Percentiles rank a stretch among this genome's conserved stretches.
phyloP scores from a whole-genome alignment of 495 filamentous ascomycete genomes.

The Neurospora sp. region DNA sequence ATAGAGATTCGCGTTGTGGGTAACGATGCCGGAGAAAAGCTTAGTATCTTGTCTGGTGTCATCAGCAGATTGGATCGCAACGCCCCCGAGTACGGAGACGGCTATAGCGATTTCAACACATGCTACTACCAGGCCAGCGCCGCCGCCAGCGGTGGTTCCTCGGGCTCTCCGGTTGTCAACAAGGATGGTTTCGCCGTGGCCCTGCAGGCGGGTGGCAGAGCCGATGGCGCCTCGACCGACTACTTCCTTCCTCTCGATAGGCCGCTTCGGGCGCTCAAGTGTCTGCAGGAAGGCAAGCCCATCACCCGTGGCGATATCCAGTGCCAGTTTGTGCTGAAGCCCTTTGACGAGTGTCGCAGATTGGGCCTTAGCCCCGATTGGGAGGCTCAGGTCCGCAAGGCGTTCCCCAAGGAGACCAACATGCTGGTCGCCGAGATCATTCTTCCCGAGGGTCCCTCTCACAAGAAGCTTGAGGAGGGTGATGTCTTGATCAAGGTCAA shows the following conservation, averaged over 20 bases:
- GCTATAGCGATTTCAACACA: conserved; percentile 98
- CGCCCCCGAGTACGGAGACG: conserved; percentile 95
- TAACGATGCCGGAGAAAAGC: conserved; percentile 97
- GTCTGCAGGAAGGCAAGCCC: conserved; percentile 62
- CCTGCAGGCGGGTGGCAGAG: conserved; percentile 86
- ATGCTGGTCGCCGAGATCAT: conserved; percentile 96
- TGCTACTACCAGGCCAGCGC: conserved; percentile 99
- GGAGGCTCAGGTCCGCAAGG: conserved; percentile 71
- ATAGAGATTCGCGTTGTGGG: conserved; percentile 93
- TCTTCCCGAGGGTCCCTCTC: conserved; percentile 78
- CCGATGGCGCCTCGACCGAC: conserved; percentile 91
- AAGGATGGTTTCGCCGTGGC: conserved; percentile 88
- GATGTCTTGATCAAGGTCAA: conserved; percentile 96
- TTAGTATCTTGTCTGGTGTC: conserved; percentile 94
- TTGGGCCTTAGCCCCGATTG: conserved; percentile 76
- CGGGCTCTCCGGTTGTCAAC: conserved; percentile 94
- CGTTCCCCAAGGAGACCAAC: conserved; percentile 86
- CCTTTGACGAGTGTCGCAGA: conserved; percentile 93
- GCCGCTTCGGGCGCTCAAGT: conserved; percentile 74
- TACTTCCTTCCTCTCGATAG: conserved; percentile 95
- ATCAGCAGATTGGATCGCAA: conserved; percentile 94
- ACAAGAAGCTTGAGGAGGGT: conserved; percentile 79
- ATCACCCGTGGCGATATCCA: conserved; percentile 93
- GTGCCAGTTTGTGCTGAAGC: conserved; percentile 91
- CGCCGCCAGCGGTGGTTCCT: conserved; percentile 90